Evolutionary conservation across 164 flowering plant genomes (phyloP), one percentile per base, ranked within the genome.

Genomic region (Vitis rupestris): DNA sequence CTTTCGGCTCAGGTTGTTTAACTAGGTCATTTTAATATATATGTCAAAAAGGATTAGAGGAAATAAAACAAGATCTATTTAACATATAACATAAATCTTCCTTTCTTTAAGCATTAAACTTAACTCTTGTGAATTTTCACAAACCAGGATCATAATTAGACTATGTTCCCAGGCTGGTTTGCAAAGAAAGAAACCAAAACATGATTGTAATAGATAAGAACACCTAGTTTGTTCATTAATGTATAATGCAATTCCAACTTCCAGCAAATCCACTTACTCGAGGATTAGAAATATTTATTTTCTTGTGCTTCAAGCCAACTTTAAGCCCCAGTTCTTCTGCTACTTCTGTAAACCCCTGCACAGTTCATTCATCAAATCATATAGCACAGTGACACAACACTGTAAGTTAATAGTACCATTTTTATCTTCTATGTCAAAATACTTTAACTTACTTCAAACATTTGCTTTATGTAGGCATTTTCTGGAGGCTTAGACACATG

Each of bases 401-500:
- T 8, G 8, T 37, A 57, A 57, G 44, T 59, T 12, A 11, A 44
- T 10, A 31, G n/a, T 3, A 17, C 16, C 19, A 10, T 52, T 53
- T 31, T 10, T 4, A 65, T 29, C 8, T 19, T 65, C 49, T 49
- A 8, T n/a, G 44, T n/a, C 13, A 48, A 47, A 51, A 17, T 29
- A 31, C 27, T 19, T 60, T 13, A 27, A 71, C 83, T 75, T 75
- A 93, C 99, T 65, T 96, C 94, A 85, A 85, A 87, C 37, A 93
- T 86, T 79, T 93, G 97, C 75, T 88, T 93, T 60, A 96, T 80
- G 73, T 87, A 88, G 52, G 90, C 94, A 85, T 96, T 96, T 69
- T 96, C 99, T 79, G 99, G 97, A 78, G 99, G 98, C 83, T 96
- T 96, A 27, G 99, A 96, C 57, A 93, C 98, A 81, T 93, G 98